Evolutionary conservation across 1,284 basidiomycete genomes (phyloP).

Genomic region (Cryptococcus hybrid): DNA sequence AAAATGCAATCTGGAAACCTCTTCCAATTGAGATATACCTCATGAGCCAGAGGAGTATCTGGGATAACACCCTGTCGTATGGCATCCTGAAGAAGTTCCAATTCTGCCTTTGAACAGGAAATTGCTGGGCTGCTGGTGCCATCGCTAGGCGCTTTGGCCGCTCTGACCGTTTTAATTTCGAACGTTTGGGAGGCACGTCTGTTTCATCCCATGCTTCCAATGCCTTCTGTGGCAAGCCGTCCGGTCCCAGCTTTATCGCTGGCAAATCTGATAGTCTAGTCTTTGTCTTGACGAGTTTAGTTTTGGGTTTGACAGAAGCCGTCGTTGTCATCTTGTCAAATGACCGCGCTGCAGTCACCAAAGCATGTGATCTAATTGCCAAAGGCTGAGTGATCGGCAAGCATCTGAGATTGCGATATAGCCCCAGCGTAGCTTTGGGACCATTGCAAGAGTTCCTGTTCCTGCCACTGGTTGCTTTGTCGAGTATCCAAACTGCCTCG

Average conservation of each 20-base stretch:
- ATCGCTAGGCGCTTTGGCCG: not conserved
- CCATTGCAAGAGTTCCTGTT: too few relatives aligned
- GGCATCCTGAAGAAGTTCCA: conserved; percentile 2
- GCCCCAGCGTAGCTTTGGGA: too few relatives aligned
- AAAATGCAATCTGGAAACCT: conserved; percentile 84
- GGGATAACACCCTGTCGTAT: conserved; percentile 23
- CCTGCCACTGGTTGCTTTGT: too few relatives aligned
- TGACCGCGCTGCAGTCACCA: too few relatives aligned
- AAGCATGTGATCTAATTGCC: too few relatives aligned
- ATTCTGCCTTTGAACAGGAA: not conserved
- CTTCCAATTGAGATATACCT: conserved; percentile 67
- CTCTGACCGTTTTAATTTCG: not conserved
- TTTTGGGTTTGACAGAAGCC: too few relatives aligned
- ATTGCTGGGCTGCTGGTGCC: not conserved
- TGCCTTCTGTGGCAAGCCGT: too few relatives aligned
- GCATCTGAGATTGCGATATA: too few relatives aligned
- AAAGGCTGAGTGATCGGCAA: too few relatives aligned
- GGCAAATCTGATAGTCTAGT: not conserved
- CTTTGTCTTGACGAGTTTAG: not conserved
- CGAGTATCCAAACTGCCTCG: too few relatives aligned
- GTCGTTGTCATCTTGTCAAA: too few relatives aligned
- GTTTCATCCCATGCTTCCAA: too few relatives aligned
- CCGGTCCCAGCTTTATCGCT: not conserved
- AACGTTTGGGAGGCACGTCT: not conserved
- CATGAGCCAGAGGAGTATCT: conserved; percentile 58